phyloP scores from a whole-genome alignment of 2,329 filamentous ascomycete genomes.

The Lizonia empirigonia region DNA sequence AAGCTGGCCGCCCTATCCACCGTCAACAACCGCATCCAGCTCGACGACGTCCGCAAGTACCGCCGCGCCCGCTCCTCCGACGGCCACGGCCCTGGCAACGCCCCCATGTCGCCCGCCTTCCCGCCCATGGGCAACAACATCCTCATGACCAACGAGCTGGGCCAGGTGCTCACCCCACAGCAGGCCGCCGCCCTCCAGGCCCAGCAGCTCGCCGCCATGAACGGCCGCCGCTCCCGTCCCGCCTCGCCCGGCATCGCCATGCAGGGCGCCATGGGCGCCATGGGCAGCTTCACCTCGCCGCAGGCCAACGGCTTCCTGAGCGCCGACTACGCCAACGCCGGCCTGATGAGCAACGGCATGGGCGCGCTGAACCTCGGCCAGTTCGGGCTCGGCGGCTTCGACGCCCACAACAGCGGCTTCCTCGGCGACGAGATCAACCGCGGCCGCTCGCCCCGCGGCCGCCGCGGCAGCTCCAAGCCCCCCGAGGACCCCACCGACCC shows the following conservation, averaged over 20 bases:
- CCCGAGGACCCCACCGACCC: constrained; percentile 97
- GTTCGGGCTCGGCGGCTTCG: constrained; percentile 62
- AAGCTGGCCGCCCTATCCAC: constrained; percentile 96
- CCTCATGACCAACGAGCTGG: constrained; percentile 93
- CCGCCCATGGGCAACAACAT: constrained; percentile 71
- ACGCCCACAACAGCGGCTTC: constrained; percentile 69
- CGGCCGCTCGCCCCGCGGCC: constrained; percentile 88
- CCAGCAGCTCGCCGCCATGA: constrained; percentile 82
- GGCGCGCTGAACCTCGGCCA: constrained; percentile 73
- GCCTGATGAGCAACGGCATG: constrained; percentile 74
- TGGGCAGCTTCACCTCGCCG: constrained; percentile 77
- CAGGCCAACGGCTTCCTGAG: constrained; percentile 94
- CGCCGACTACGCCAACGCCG: constrained; percentile 78
- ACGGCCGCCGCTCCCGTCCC: constrained; percentile 82
- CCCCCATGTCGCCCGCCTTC: constrained; percentile 69
- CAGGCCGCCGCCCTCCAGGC: constrained; percentile 61
- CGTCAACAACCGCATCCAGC: constrained; percentile 95
- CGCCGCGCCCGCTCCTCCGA: constrained; percentile 90
- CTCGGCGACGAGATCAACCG: constrained; percentile 92
- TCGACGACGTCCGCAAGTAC: constrained; percentile 97
- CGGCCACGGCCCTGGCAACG: constrained; percentile 65
- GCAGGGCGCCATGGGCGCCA: constrained; percentile 65
- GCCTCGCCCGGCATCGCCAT: constrained; percentile 87
- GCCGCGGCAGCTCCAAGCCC: constrained; percentile 93
- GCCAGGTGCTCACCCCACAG: constrained; percentile 75